Percentiles rank a stretch among this genome's conserved stretches.
Evolutionary conservation across 345 rosid species (phyloP).

Genomic region (Rhodomyrtus tomentosa): DNA sequence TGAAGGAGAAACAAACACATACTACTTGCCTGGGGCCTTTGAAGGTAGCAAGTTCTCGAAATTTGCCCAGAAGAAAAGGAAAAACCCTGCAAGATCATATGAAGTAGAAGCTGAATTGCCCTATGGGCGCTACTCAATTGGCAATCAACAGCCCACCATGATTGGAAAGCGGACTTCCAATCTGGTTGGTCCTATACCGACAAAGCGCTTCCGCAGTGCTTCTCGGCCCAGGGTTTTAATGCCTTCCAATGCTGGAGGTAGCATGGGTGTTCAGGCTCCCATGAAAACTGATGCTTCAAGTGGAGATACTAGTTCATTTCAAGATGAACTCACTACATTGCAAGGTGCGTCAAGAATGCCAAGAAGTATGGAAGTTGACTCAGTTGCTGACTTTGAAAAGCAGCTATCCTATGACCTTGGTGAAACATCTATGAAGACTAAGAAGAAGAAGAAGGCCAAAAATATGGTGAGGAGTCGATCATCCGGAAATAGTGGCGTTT

Average conservation of each 20-base stretch:
- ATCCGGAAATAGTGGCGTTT: background rate
- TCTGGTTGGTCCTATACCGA: slow-evolving; percentile 63
- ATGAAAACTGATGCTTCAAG: slow-evolving; percentile 85
- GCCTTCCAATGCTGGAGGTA: slow-evolving; percentile 50
- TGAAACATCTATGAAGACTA: slow-evolving; percentile 72
- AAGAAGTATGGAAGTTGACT: slow-evolving; percentile 79
- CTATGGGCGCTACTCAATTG: slow-evolving; percentile 29
- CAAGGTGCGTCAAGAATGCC: slow-evolving; percentile 61
- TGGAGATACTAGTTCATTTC: slow-evolving; percentile 92
- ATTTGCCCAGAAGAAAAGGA: slow-evolving; percentile 51
- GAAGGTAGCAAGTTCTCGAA: slow-evolving; percentile 49
- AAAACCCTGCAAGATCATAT: slow-evolving; percentile 44
- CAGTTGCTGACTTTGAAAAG: slow-evolving; percentile 56
- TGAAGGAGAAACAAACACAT: slow-evolving; percentile 76
- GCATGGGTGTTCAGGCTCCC: slow-evolving; percentile 37
- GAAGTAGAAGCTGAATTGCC: slow-evolving; percentile 52
- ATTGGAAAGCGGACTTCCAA: slow-evolving; percentile 61
- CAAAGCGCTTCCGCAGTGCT: slow-evolving; percentile 86
- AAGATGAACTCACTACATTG: slow-evolving; percentile 86
- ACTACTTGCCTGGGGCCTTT: slow-evolving; percentile 52
- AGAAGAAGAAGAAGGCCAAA: slow-evolving; percentile 80
- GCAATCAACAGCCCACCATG: slow-evolving; percentile 35
- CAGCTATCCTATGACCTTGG: slow-evolving; percentile 56
- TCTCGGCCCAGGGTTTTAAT: slow-evolving; percentile 64
- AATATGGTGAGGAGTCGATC: slow-evolving; percentile 29